Conservation (phyloP, 345 rosid species). For the Salix dunnii region DNA sequence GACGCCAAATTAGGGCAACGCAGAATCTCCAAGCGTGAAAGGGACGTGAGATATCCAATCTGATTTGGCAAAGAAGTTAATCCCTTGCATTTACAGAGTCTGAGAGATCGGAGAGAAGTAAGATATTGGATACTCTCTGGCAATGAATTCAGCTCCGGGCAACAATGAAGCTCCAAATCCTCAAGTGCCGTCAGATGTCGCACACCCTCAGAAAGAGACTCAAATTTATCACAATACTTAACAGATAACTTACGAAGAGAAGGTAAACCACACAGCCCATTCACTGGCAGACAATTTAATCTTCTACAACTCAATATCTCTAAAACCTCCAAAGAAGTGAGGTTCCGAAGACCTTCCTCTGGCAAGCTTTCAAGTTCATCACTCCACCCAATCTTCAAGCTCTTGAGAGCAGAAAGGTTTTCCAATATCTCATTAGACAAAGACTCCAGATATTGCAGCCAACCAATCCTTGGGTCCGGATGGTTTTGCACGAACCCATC, state of each 20-base stretch:
- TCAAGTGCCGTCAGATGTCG: neutral
- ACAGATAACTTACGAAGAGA: neutral
- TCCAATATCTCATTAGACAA: too few relatives aligned
- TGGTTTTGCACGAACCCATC: too few relatives aligned
- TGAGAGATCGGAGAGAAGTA: neutral
- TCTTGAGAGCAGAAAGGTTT: neutral
- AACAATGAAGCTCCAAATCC: neutral
- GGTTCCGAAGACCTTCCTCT: constrained; percentile 1
- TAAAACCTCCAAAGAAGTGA: neutral
- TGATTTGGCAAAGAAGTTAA: constrained; percentile 5
- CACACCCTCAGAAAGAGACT: neutral
- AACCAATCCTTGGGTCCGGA: too few relatives aligned
- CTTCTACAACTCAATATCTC: neutral
- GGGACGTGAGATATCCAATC: neutral
- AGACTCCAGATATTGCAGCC: too few relatives aligned
- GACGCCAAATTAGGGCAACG: neutral
- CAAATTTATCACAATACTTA: neutral
- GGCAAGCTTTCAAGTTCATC: constrained; percentile 5
- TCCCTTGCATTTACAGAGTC: neutral
- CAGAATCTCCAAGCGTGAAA: neutral
- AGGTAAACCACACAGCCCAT: neutral
- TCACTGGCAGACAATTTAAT: neutral
- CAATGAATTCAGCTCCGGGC: neutral
- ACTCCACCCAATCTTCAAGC: neutral
- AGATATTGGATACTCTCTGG: neutral